Percentiles rank a stretch among this genome's conserved stretches.
These are phyloP conservation scores for Debaryomyces tyrocola DNA, from an alignment of 805 yeast genomes.

Conservation along the genomic window DNA sequence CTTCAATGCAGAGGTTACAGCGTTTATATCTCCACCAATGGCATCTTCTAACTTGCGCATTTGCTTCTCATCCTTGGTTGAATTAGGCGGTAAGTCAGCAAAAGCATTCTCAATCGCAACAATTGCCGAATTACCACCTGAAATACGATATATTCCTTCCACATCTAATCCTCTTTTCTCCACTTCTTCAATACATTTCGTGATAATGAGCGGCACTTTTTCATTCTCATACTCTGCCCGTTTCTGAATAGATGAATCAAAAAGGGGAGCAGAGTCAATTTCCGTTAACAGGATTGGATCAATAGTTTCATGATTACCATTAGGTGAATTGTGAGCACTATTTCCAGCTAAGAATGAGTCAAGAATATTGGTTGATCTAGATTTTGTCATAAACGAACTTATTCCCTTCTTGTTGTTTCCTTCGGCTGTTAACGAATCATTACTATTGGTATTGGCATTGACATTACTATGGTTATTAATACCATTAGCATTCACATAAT, in stretches of 20 bases:
- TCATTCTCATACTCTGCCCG: constrained; percentile 64
- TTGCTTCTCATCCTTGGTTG: constrained; percentile 33
- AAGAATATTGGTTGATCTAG: constrained; percentile 49
- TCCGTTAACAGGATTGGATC: not conserved
- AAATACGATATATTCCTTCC: constrained; percentile 90
- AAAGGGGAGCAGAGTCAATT: constrained; percentile 28
- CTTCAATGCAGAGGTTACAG: constrained; percentile 82
- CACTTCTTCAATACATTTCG: constrained; percentile 72
- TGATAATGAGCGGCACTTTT: constrained; percentile 67
- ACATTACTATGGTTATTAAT: not conserved
- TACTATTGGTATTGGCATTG: not conserved
- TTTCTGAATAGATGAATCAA: constrained; percentile 58
- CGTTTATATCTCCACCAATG: constrained; percentile 72
- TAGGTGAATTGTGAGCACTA: constrained; percentile 6
- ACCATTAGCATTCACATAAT: not conserved
- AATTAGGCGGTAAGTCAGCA: constrained; percentile 24
- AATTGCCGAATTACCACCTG: constrained; percentile 76
- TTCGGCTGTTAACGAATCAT: not conserved
- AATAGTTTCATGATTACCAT: constrained; percentile 2
- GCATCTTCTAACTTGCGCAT: constrained; percentile 30
- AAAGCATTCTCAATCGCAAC: constrained; percentile 47
- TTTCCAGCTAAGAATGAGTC: constrained; percentile 29
- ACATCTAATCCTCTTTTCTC: constrained; percentile 71
- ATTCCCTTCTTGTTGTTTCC: constrained; percentile 13
- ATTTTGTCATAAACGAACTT: constrained; percentile 33